Conservation (phyloP, 768 basidiomycete genomes). For the Naganishia onofrii region DNA sequence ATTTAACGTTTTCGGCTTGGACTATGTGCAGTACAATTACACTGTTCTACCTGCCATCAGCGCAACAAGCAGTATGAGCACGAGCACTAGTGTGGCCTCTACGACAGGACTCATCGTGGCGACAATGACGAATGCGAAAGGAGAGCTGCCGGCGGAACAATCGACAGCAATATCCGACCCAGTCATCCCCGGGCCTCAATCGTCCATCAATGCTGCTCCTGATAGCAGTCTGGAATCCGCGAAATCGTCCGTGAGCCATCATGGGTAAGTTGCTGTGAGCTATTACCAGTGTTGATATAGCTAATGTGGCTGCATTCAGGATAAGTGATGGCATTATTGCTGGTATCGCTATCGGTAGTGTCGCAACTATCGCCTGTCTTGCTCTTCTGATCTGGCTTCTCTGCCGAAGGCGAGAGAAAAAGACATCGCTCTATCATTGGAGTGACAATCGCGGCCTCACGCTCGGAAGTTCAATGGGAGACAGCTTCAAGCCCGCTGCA, state of each 20-base stretch:
- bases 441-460: neutral
- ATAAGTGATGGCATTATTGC: neutral
- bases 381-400: conserved; percentile 6
- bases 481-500: neutral
- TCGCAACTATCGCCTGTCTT: neutral
- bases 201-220: neutral
- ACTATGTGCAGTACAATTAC: conserved; percentile 25
- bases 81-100: neutral
- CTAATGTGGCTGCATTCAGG: neutral
- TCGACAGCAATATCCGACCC: neutral
- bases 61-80: no score
- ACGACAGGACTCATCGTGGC: neutral
- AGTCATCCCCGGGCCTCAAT: no score
- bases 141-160: neutral
- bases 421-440: neutral
- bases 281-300: no score
- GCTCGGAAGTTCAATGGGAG: neutral
- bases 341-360: neutral
- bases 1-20: neutral
- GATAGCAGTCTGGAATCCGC: neutral
- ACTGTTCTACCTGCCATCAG: neutral
- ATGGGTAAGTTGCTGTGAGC: no score
- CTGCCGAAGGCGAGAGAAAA: conserved; percentile 3
- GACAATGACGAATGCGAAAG: neutral
- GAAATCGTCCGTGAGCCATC: neutral